phyloP scores from a whole-genome alignment of 208 protist genomes.

The Paratrypanosoma confusum region DNA sequence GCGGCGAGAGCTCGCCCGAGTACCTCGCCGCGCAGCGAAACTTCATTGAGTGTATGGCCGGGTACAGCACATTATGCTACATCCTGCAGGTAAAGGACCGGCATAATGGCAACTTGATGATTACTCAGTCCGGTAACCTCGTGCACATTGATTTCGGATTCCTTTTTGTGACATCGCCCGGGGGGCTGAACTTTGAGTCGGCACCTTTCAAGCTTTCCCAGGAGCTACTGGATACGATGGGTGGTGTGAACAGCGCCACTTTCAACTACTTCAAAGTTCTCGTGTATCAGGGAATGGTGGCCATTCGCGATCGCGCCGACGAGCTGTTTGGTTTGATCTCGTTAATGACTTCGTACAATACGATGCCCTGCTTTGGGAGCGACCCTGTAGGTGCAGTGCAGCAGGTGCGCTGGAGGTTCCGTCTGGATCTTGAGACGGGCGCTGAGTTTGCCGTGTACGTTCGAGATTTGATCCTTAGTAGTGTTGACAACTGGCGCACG shows the following conservation, averaged over 20 bases:
- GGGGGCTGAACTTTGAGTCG: conserved; percentile 90
- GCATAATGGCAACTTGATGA: conserved; percentile 94
- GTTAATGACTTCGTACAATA: conserved; percentile 78
- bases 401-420: conserved; percentile 74
- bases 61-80: conserved; percentile 91
- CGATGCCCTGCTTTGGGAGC: conserved; percentile 80
- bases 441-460: conserved; percentile 77
- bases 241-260: conserved; percentile 41
- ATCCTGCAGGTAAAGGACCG: conserved; percentile 92
- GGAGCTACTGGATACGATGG: conserved; percentile 89
- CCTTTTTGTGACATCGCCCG: conserved; percentile 92
- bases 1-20: conserved; percentile 27
- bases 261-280: conserved; percentile 88
- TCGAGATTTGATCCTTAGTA: conserved; percentile 76
- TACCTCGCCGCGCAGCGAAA: conserved; percentile 71
- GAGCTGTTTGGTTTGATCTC: conserved; percentile 73
- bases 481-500: conserved; percentile 89
- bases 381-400: conserved; percentile 40
- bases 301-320: conserved; percentile 56
- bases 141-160: conserved; percentile 98
- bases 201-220: conserved; percentile 90
- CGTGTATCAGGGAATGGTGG: conserved; percentile 73
- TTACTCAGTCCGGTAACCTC: conserved; percentile 79
- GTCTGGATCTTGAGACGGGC: conserved; percentile 66
- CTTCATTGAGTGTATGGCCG: conserved; percentile 92